Evolutionary conservation across 768 basidiomycete species (phyloP).

Genomic region (Chalciporus chontae): DNA sequence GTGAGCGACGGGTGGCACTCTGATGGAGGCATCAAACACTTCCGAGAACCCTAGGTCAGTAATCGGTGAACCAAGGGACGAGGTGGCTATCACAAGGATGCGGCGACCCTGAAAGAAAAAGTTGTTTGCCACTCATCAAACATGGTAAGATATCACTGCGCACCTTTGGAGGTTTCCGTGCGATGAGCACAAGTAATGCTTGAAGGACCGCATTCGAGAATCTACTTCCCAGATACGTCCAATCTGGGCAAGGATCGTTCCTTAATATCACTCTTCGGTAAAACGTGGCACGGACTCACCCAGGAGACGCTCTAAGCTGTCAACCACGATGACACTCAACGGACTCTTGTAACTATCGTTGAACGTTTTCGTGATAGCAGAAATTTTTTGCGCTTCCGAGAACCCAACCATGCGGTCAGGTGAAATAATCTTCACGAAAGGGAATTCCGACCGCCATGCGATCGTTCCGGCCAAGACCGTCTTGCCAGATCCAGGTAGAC

Average conservation of each 20-base stretch:
- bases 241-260: conserved; percentile 52
- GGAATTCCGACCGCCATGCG: conserved; percentile 89
- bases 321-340: conserved; percentile 91
- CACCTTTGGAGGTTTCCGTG: conserved; percentile 90
- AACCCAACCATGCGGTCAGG: conserved; percentile 97
- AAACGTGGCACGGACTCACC: conserved; percentile 45
- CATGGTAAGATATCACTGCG: conserved; percentile 6
- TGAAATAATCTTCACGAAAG: conserved; percentile 96
- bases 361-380: conserved; percentile 89
- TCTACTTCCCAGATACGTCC: conserved; percentile 94
- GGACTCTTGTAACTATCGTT: conserved; percentile 97
- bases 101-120: conserved; percentile 74
- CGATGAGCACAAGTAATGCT: conserved; percentile 82
- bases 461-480: conserved; percentile 93
- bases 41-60: conserved; percentile 87
- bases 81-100: conserved; percentile 87
- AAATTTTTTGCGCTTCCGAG: conserved; percentile 88
- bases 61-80: conserved; percentile 82
- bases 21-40: conserved; percentile 82
- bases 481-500: conserved; percentile 89
- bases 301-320: conserved; percentile 88
- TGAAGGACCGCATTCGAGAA: conserved; percentile 96
- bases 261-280: conserved; percentile 1
- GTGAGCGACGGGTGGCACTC: conserved; percentile 76
- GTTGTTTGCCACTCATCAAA: conserved; percentile 5